Percentiles rank a stretch among this genome's conserved stretches.
phyloP scores from a whole-genome alignment of 306 rosid species.

The Comarum palustre region DNA sequence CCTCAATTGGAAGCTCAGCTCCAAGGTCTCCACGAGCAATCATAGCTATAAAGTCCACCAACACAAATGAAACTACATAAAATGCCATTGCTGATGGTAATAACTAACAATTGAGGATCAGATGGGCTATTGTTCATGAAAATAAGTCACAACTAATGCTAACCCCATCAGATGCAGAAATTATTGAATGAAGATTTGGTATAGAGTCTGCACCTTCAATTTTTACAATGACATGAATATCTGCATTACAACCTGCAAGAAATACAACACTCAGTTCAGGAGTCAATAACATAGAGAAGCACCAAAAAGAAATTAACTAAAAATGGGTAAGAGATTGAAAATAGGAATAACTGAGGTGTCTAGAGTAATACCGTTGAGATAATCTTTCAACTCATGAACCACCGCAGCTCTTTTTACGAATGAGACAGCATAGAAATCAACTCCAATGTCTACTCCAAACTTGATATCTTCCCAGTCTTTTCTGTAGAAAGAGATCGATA shows the following conservation, averaged over 20 bases:
- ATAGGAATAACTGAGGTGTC: not conserved
- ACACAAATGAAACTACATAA: constrained; percentile 16
- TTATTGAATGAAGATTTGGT: constrained; percentile 82
- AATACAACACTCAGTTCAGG: constrained; percentile 22
- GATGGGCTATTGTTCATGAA: not conserved
- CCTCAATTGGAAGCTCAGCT: constrained; percentile 99
- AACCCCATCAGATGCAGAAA: constrained; percentile 95
- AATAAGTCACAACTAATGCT: constrained; percentile 28
- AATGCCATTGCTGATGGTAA: not conserved
- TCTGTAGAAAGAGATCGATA: constrained; percentile 41
- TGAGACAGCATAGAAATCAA: constrained; percentile 93
- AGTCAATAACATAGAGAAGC: constrained; percentile 6
- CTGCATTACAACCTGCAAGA: constrained; percentile 63
- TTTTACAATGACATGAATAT: constrained; percentile 81
- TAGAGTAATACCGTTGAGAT: constrained; percentile 55
- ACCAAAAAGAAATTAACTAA: constrained; percentile 16
- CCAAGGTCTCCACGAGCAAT: constrained; percentile 99
- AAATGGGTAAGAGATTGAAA: constrained; percentile 21
- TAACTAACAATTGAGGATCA: not conserved
- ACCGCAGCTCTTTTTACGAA: constrained; percentile 90
- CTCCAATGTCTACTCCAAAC: constrained; percentile 93
- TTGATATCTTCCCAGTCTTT: constrained; percentile 98
- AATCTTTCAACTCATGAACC: constrained; percentile 79
- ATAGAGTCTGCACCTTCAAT: constrained; percentile 99
- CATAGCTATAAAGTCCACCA: constrained; percentile 61